Percentiles rank a stretch among this genome's conserved stretches.
Evolutionary conservation across 345 rosid genomes (phyloP).

Genomic region (Gossypium herbaceum): DNA sequence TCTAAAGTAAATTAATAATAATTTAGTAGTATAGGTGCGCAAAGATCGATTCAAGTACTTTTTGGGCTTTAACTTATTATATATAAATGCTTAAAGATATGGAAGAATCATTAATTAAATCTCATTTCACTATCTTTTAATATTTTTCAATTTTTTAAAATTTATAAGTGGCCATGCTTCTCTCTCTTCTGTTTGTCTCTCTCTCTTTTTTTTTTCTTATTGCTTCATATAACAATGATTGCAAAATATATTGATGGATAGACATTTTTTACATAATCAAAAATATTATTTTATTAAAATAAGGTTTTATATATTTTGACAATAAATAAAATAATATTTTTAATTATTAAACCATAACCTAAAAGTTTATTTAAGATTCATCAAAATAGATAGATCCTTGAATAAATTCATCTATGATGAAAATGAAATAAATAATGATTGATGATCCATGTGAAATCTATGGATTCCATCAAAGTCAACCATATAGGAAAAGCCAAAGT

Average conservation of each 20-base stretch:
- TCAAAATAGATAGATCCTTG: background rate
- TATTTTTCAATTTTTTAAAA: background rate
- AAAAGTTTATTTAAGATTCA: background rate
- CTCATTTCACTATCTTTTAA: constrained; percentile 5
- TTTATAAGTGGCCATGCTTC: background rate
- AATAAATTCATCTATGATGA: background rate
- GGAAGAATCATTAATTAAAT: background rate
- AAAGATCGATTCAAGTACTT: background rate
- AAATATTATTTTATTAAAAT: background rate
- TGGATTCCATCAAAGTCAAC: background rate
- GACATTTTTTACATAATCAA: background rate
- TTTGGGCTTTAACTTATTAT: background rate
- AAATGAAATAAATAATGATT: background rate
- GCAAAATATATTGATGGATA: background rate
- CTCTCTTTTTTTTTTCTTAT: background rate
- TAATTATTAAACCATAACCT: background rate
- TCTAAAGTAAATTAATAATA: background rate
- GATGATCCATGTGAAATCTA: background rate
- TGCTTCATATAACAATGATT: background rate
- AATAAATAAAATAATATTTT: background rate
- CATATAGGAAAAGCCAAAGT: too few species aligned
- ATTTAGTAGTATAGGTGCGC: background rate
- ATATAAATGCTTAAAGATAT: background rate
- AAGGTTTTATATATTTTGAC: background rate
- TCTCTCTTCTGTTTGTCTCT: background rate